A percentile compares a stretch with the other conserved stretches of the same genome.
These are phyloP conservation scores for Apiotrichum siamense DNA, from an alignment of 1,284 basidiomycete genomes.

Conservation along the genomic window DNA sequence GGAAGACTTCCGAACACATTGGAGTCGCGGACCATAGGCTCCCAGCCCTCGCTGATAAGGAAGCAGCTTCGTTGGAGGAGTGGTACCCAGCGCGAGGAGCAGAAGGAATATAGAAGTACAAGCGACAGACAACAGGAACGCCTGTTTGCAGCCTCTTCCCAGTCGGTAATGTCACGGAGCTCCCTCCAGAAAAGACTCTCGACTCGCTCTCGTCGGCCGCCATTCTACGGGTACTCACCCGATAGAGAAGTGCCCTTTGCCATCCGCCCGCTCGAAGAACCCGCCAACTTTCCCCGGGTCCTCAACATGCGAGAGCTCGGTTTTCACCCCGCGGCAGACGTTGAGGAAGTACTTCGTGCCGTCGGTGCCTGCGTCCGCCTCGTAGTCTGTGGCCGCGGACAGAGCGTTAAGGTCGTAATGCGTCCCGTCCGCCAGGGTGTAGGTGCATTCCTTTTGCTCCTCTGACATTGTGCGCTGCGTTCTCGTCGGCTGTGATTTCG, in stretches of 20 bases:
- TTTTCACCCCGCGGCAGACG: slow-evolving; percentile 42
- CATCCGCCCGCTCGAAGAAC: slow-evolving; percentile 27
- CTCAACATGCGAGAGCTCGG: slow-evolving; percentile 41
- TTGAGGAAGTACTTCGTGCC: slow-evolving; percentile 38
- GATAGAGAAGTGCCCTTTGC: slow-evolving; percentile 34
- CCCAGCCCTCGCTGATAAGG: too few species aligned
- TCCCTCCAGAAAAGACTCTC: too few species aligned
- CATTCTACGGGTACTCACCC: slow-evolving; percentile 26
- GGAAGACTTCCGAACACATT: too few species aligned
- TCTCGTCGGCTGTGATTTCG: neutral
- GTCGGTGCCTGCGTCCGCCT: slow-evolving; percentile 22
- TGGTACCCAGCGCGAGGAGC: neutral
- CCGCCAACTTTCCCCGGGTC: slow-evolving; percentile 39
- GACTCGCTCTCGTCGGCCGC: too few species aligned
- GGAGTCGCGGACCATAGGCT: too few species aligned
- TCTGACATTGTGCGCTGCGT: neutral
- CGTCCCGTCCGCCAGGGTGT: slow-evolving; percentile 41
- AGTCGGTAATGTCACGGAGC: too few species aligned
- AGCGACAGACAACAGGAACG: too few species aligned
- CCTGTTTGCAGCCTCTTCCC: too few species aligned
- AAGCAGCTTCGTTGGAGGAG: too few species aligned
- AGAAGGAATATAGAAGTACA: too few species aligned
- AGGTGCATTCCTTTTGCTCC: slow-evolving; percentile 27
- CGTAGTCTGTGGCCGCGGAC: slow-evolving; percentile 33
- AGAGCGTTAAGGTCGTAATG: slow-evolving; percentile 43